These are phyloP conservation scores for Oryza glumipatula DNA, from an alignment of 176 grass and related monocot species.

Conservation along the genomic window DNA sequence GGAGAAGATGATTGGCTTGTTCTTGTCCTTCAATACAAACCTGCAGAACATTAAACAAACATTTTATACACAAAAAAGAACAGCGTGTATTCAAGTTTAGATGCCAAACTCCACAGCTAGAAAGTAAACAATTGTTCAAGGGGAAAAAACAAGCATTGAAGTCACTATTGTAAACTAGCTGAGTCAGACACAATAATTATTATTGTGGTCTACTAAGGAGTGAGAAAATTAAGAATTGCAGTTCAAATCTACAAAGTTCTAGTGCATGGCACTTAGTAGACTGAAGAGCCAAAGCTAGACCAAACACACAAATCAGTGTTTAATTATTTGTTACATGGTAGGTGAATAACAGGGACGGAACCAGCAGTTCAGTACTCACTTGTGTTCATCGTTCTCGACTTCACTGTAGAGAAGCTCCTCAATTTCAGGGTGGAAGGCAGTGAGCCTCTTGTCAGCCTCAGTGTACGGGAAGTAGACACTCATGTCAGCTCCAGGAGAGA, in stretches of 20 bases:
- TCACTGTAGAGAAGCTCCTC: conserved; percentile 89
- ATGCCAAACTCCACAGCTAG: neutral
- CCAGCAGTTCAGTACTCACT: conserved; percentile 49
- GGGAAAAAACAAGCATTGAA: conserved; percentile 7
- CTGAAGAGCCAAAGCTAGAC: conserved; percentile 1
- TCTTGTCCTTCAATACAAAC: conserved; percentile 80
- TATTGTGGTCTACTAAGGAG: neutral
- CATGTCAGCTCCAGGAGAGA: conserved; percentile 98
- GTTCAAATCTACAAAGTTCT: neutral
- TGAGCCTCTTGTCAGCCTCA: conserved; percentile 83
- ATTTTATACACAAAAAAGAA: neutral
- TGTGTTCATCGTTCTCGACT: conserved; percentile 82
- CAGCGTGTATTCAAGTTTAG: neutral
- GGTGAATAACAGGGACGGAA: neutral
- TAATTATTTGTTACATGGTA: conserved; percentile 9
- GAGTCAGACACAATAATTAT: neutral
- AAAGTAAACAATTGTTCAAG: neutral
- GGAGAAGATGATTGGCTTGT: conserved; percentile 94
- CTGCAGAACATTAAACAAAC: conserved; percentile 40
- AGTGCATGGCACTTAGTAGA: neutral
- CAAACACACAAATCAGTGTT: neutral
- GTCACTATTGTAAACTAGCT: neutral
- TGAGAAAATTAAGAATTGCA: too few relatives aligned
- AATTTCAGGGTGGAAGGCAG: conserved; percentile 82
- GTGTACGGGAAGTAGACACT: conserved; percentile 83